These are phyloP conservation scores for Fagopyrum tataricum DNA, from an alignment of 148 eudicot species.

Conservation along the genomic window DNA sequence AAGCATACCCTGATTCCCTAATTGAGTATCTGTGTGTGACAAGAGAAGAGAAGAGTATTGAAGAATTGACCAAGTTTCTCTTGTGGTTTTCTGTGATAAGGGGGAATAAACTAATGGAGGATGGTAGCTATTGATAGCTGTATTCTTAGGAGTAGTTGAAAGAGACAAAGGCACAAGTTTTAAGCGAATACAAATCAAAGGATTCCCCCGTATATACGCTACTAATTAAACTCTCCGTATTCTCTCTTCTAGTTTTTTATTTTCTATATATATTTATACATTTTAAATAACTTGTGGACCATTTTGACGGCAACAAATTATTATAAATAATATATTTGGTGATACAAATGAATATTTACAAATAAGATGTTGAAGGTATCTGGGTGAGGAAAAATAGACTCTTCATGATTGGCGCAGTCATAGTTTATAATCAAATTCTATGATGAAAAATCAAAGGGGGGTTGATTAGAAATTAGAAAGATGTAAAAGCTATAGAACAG, in stretches of 20 bases:
- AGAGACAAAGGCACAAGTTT: constrained; percentile 11
- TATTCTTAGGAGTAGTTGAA: constrained; percentile 12
- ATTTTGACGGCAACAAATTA: too few species aligned
- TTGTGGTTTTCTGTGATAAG: constrained; percentile 11
- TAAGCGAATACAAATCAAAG: background rate
- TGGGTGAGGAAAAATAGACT: background rate
- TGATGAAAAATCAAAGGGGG: background rate
- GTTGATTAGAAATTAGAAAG: background rate
- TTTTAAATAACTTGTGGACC: background rate
- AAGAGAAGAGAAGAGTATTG: constrained; percentile 7
- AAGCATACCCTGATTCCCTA: background rate
- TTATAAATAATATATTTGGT: background rate
- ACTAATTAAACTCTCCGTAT: background rate
- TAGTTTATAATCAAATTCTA: background rate
- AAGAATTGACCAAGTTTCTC: constrained; percentile 2
- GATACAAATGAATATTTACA: background rate
- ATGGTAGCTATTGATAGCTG: constrained; percentile 12
- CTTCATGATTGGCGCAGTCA: background rate
- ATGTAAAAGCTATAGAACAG: background rate
- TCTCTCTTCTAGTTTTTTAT: background rate
- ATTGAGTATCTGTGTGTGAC: background rate
- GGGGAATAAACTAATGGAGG: constrained; percentile 13
- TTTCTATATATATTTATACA: background rate
- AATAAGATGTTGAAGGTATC: background rate
- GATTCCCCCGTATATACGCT: constrained; percentile 9